These are phyloP conservation scores for Podila verticillata DNA, from an alignment of 192 early-diverging fungal species.

Conservation along the genomic window DNA sequence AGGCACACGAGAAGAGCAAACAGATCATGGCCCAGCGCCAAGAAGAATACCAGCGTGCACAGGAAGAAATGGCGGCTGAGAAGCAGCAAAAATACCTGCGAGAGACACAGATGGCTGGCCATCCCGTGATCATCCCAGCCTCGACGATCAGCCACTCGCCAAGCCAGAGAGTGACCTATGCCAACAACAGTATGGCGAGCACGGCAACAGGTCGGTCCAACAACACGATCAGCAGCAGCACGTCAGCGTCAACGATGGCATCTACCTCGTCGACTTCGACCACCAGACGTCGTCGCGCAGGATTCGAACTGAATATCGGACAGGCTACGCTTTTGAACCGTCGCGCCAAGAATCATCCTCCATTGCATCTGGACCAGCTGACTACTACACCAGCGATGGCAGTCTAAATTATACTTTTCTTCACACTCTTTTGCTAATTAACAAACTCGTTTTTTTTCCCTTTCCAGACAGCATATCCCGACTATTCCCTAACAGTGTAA, in stretches of 20 bases:
- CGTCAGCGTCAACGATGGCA: constrained; percentile 1
- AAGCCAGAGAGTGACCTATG: neutral
- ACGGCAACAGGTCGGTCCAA: no score
- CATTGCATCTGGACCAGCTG: neutral
- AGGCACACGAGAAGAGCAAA: neutral
- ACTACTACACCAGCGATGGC: neutral
- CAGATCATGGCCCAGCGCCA: constrained; percentile 10
- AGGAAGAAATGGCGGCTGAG: constrained; percentile 37
- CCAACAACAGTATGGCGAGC: neutral
- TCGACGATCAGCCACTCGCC: neutral
- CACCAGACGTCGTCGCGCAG: constrained; percentile 26
- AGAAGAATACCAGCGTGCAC: constrained; percentile 33
- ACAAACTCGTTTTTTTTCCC: neutral
- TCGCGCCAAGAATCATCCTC: constrained; percentile 29
- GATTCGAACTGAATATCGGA: constrained; percentile 50
- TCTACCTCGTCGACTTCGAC: constrained; percentile 1
- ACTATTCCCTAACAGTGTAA: no score
- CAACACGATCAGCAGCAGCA: constrained; percentile 15
- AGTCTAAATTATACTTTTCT: constrained; percentile 6
- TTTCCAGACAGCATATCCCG: neutral
- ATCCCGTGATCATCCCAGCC: neutral
- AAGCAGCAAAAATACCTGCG: constrained; percentile 25
- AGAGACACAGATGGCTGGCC: constrained; percentile 26
- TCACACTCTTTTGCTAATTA: neutral
- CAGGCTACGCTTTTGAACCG: constrained; percentile 52